These are phyloP conservation scores for Cornus controversa DNA, from an alignment of 148 eudicot species.

Conservation along the genomic window DNA sequence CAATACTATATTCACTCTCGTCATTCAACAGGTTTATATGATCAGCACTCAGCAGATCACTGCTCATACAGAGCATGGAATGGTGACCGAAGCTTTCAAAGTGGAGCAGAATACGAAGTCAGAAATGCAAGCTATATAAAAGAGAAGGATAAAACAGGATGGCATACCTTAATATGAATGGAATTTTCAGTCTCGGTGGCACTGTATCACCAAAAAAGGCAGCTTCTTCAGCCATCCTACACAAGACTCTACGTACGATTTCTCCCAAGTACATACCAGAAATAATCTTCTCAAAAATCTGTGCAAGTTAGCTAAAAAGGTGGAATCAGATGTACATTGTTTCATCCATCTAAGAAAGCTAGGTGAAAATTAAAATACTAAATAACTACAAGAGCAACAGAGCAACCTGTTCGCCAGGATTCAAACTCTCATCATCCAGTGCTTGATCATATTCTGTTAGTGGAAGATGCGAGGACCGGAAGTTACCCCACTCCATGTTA, in stretches of 20 bases:
- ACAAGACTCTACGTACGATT: constrained; percentile 77
- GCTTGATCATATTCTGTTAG: constrained; percentile 65
- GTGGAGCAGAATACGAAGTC: no score
- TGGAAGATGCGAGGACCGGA: constrained; percentile 79
- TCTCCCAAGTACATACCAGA: constrained; percentile 96
- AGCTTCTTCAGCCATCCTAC: constrained; percentile 82
- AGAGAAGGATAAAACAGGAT: background rate
- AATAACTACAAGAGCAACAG: background rate
- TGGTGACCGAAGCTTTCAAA: no score
- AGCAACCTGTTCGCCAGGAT: constrained; percentile 86
- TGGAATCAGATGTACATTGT: background rate
- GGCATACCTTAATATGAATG: constrained; percentile 64
- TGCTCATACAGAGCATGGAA: no score
- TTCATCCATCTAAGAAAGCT: background rate
- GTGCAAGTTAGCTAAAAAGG: constrained; percentile 13
- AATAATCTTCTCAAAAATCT: constrained; percentile 90
- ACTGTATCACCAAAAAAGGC: constrained; percentile 75
- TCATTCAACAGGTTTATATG: no score
- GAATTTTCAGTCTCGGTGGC: constrained; percentile 63
- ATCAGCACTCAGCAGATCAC: no score
- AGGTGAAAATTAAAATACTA: background rate
- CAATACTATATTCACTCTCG: no score
- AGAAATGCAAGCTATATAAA: no score
- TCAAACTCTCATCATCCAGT: constrained; percentile 75
- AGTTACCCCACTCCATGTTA: constrained; percentile 96